Evolutionary conservation across 192 early-diverging fungal genomes (phyloP).

Genomic region (Helicostylum pulchrum): DNA sequence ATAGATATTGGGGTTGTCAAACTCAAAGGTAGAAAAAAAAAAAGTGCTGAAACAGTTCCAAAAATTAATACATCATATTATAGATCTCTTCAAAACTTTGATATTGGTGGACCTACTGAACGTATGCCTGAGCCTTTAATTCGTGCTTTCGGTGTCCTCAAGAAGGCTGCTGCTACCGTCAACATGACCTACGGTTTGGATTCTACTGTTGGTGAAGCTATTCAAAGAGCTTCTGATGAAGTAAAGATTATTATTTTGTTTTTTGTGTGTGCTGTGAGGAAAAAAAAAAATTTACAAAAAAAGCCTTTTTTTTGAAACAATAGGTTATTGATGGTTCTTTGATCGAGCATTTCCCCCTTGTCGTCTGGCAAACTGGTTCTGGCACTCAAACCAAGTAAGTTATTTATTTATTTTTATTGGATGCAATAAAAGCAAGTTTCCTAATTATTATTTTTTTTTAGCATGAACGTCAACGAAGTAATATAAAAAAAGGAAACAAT

Average conservation of each 20-base stretch:
- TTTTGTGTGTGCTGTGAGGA: constrained; percentile 13
- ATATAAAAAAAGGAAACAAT: not conserved
- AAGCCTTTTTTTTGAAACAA: not conserved
- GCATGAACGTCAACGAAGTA: constrained; percentile 90
- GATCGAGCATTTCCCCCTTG: constrained; percentile 96
- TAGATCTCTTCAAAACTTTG: constrained; percentile 94
- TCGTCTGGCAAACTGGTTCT: constrained; percentile 98
- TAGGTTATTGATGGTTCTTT: constrained; percentile 89
- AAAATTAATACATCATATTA: not conserved
- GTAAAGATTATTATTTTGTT: constrained; percentile 31
- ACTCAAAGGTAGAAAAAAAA: constrained; percentile 72
- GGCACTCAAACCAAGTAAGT: constrained; percentile 90
- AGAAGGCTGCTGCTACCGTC: constrained; percentile 91
- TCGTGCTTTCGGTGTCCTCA: constrained; percentile 92
- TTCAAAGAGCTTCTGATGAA: constrained; percentile 86
- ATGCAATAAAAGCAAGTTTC: not conserved
- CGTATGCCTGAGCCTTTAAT: constrained; percentile 96
- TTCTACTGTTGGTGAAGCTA: constrained; percentile 77
- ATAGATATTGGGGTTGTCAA: constrained; percentile 97
- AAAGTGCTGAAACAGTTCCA: not conserved
- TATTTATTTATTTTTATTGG: not conserved
- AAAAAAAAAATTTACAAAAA: not conserved
- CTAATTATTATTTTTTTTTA: not conserved
- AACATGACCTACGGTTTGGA: constrained; percentile 92
- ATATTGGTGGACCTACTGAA: constrained; percentile 90